Base-by-base conservation (phyloP, 2,329 filamentous ascomycete species). In the Aureobasidium sp. region DNA sequence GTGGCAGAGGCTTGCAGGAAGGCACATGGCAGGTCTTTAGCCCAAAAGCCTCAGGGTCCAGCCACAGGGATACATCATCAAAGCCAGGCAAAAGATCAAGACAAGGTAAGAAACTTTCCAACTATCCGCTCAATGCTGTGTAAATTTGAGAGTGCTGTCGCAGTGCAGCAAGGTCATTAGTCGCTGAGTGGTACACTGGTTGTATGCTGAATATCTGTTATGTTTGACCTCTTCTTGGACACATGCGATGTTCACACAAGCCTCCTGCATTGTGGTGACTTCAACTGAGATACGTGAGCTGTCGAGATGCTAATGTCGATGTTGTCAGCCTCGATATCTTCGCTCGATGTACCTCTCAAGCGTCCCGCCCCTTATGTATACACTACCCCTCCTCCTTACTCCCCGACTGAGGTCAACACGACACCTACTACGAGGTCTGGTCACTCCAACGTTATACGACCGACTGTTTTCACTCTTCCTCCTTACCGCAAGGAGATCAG, bases 1-100 rank as follows among this genome's bases (percentile, higher is more conserved):
- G 53, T 23, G 51, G 51, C 23, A 55, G 51, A 29, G 51, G 51
- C 51, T 42, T 55, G 29, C 53, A 56, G 26, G 53, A 56, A 56
- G 53, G 53, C 20, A 50, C 56, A 59, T 59, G 46, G 56, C 32
- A 44, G 34, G 56, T 59, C n/a, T 59, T 59, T 13, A 37, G 41
- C 39, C 55, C 29, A 34, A 36, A 47, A 47, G 39, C 27, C 26
- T 17, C 55, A 37, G 37, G 9, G 27, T 46, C 41, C 32, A 47
- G 41, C 55, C 51, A 55, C 36, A 9, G 3, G 15, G 23, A 20
- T 23, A 15, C 36, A 46, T 26, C 53, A 7, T 39, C 39, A 17
- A n/a, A 26, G 15, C 27, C 46, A 15, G 53, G 53, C 41, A 56
- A 56, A 17, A 56, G 53, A 46, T 12, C 23, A 44, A 44, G 53